Evolutionary conservation across 75 land plant species (phyloP), one percentile per base, ranked within the genome.

Genomic region (Ceratopteris richardii): DNA sequence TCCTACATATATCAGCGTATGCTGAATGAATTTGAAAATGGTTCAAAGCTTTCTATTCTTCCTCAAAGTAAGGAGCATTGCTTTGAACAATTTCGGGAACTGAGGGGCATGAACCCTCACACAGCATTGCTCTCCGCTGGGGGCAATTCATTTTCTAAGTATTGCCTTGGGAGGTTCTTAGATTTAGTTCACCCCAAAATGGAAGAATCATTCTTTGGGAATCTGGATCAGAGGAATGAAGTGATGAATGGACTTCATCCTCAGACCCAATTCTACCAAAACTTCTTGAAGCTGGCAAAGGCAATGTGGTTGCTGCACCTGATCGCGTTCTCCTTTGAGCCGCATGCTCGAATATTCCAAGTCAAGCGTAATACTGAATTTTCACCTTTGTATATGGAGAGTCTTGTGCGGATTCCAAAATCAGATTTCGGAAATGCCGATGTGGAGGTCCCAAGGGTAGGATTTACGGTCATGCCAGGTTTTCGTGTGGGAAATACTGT

Each of bases 381-480:
- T 57, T 81, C 96, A 1, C 87, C 88, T 42, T 81, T 77, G 39
- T 89, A 85, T 58, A 93, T 93, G 98, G 90, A 89, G 19, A 82
- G 90, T 48, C 75, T 84, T 0, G 80, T 85, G 31, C 81, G 83
- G 26, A 68, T 81, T 43, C 61, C 76, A 41, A 84, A 57, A 1
- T 77, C 69, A 11, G 72, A 29, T 19, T 66, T 66, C 14, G 50
- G 61, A 13, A 31, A 54, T 10, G 77, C 65, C 57, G 9, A 9
- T 33, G 37, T 4, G 37, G 37, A 33, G 7, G 37, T 33, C 3
- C 79, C 81, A 13, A 75, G 70, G 33, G 80, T 77, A 6, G 98
- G 85, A 19, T 70, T 94, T 33, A 94, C 82, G 71, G 83, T 94
- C 0, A 83, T 86, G 82, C 98, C 98, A 23, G 98, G 98, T 0